Evolutionary conservation across 2,329 filamentous ascomycete genomes (phyloP), one percentile per base, ranked within the genome.

Genomic region (Purpureocillium takamizusanense): DNA sequence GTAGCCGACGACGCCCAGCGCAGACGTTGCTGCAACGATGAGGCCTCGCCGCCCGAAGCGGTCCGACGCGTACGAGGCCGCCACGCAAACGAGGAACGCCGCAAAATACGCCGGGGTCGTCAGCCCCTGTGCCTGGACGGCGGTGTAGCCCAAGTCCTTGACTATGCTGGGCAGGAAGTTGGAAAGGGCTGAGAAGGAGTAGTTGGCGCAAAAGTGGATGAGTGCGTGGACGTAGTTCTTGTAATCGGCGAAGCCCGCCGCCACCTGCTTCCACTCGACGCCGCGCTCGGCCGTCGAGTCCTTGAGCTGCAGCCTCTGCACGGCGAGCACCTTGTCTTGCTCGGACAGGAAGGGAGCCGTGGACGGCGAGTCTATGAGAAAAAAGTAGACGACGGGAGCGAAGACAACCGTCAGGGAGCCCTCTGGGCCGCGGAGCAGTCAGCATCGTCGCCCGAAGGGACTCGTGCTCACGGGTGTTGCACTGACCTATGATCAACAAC

Each of bases 121-220:
- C 1, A 67, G 48, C 1, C 64, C 64, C 40, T 67, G 62, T 1
- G 63, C 60, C 18, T 60, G 50, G 38, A 66, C 42, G 3, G 51
- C 51, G 1, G 52, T 57, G 38, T 61, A 65, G 4, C 63, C 63
- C 56, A 67, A 59, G 17, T 58, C 54, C 18, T 54, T 27, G 9
- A 66, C 46, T 33, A 67, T 65, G 6, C 62, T 65, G 1, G 63
- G 63, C 2, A 67, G 51, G 34, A 63, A 67, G 15, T 60, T 60
- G 3, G 63, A 59, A 4, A 67, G 48, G 1, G 52, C 56, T 0
- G 61, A 59, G 38, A 65, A 67, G 14, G 56, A 53, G 39, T 49
- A 53, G 39, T 62, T 62, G 45, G 58, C 60, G 41, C 57, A 59
- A 41, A 65, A 65, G 41, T 63, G 57, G 14, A 66, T 64, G 2